Conservation (phyloP, 1,284 basidiomycete genomes). For the Cronartium quercuum region DNA sequence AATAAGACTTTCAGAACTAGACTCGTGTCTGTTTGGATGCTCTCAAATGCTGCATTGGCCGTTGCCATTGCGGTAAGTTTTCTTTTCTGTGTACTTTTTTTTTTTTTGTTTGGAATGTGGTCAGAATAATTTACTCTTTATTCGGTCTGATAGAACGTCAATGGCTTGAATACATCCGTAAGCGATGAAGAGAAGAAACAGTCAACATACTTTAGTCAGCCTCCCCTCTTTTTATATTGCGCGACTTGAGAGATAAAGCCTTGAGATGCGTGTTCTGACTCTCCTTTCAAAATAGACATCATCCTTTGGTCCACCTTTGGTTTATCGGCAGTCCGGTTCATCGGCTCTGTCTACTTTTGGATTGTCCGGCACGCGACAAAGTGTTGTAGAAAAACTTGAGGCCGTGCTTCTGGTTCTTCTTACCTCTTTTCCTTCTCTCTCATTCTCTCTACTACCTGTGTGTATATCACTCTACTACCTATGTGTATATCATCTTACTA, state of each 20-base stretch:
- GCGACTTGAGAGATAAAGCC: background rate
- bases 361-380: conserved; percentile 13
- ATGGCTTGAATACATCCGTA: conserved; percentile 30
- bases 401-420: background rate
- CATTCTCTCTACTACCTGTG: background rate
- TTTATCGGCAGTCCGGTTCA: conserved; percentile 28
- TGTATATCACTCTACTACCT: too few relatives aligned
- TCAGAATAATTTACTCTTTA: background rate
- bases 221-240: background rate
- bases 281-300: conserved; percentile 3
- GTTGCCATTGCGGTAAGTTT: conserved; percentile 34
- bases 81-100: background rate
- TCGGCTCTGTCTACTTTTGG: conserved; percentile 38
- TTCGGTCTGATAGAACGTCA: conserved; percentile 15
- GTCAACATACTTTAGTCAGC: conserved; percentile 37
- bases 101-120: background rate
- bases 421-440: background rate
- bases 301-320: conserved; percentile 38
- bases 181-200: conserved; percentile 36
- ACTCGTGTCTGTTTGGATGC: conserved; percentile 48
- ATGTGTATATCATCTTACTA: too few relatives aligned
- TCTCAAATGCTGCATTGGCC: conserved; percentile 26
- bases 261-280: too few relatives aligned
- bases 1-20: conserved; percentile 50
- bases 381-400: conserved; percentile 31